phyloP scores from a whole-genome alignment of 1,284 basidiomycete genomes.

The Ceratobasidium sp. region DNA sequence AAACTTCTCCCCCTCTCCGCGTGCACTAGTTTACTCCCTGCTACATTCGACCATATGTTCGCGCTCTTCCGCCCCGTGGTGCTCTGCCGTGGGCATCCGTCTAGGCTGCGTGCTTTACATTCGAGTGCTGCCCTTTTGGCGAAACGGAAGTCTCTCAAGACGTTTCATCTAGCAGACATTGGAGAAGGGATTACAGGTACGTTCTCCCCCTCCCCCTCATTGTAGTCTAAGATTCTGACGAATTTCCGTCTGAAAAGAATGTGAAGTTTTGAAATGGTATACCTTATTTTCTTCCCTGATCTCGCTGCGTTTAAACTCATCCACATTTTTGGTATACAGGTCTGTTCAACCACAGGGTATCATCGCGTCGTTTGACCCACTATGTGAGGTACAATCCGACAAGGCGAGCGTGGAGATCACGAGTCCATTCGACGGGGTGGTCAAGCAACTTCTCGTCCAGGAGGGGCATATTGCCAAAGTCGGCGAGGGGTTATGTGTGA shows the following conservation, averaged over 20 bases:
- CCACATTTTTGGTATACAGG: slow-evolving; percentile 55
- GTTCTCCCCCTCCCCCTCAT: slow-evolving; percentile 40
- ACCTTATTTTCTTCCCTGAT: slow-evolving; percentile 45
- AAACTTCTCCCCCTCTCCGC: neutral
- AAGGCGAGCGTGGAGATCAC: slow-evolving; percentile 96
- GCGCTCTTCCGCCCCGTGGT: slow-evolving; percentile 16
- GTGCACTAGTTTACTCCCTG: too few species aligned
- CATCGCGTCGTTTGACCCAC: slow-evolving; percentile 82
- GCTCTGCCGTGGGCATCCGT: slow-evolving; percentile 4
- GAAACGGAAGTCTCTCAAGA: slow-evolving; percentile 45
- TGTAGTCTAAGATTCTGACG: neutral
- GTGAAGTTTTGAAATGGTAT: slow-evolving; percentile 88
- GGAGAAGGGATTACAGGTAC: slow-evolving; percentile 76
- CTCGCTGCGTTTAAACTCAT: neutral
- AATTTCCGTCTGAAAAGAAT: slow-evolving; percentile 75
- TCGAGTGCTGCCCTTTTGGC: slow-evolving; percentile 35
- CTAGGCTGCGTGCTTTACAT: slow-evolving; percentile 38
- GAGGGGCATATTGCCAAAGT: slow-evolving; percentile 91
- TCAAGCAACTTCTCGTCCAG: slow-evolving; percentile 77
- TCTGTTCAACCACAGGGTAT: slow-evolving; percentile 67
- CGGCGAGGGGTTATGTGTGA: slow-evolving; percentile 82
- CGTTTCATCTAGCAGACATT: slow-evolving; percentile 94
- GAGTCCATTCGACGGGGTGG: slow-evolving; percentile 82
- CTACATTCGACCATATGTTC: slow-evolving; percentile 9
- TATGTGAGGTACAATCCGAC: slow-evolving; percentile 95